phyloP scores from a whole-genome alignment of 2,329 filamentous ascomycete genomes.

The Colletotrichum liaoningense region DNA sequence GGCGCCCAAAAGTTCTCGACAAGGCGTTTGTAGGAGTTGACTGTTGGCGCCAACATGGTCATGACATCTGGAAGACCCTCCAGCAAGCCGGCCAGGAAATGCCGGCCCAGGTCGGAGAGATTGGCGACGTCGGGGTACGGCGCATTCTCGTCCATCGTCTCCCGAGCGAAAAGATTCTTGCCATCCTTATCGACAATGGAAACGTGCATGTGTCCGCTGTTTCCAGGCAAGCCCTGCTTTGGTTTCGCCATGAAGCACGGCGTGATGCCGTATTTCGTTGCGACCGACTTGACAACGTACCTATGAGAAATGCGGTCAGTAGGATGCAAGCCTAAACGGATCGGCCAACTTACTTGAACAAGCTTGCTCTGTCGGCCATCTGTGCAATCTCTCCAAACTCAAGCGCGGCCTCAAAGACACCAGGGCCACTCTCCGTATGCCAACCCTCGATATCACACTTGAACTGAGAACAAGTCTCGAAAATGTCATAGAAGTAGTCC shows the following conservation, averaged over 20 bases:
- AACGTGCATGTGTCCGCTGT: constrained; percentile 95
- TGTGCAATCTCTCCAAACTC: constrained; percentile 88
- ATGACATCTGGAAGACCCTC: constrained; percentile 94
- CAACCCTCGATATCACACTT: constrained; percentile 88
- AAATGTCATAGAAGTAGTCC: constrained; percentile 91
- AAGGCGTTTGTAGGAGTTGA: constrained; percentile 98
- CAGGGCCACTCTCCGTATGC: constrained; percentile 95
- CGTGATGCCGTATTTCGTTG: constrained; percentile 88
- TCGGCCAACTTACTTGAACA: constrained; percentile 80
- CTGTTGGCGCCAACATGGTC: constrained; percentile 92
- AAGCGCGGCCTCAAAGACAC: constrained; percentile 94
- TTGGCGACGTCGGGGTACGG: constrained; percentile 80
- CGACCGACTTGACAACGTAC: constrained; percentile 89
- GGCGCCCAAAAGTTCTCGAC: constrained; percentile 99
- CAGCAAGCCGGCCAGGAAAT: constrained; percentile 92
- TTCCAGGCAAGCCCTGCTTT: constrained; percentile 88
- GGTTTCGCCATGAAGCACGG: constrained; percentile 99
- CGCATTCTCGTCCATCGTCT: constrained; percentile 74
- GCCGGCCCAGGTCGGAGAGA: constrained; percentile 88
- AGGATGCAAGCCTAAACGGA: neutral
- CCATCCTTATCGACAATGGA: constrained; percentile 85
- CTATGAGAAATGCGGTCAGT: constrained; percentile 46
- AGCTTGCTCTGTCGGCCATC: constrained; percentile 90
- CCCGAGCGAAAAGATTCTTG: constrained; percentile 84
- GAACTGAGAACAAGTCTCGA: constrained; percentile 82